Evolutionary conservation across 1,139 yeast genomes (phyloP), one percentile per base, ranked within the genome.

Genomic region (Taphrina confusa): DNA sequence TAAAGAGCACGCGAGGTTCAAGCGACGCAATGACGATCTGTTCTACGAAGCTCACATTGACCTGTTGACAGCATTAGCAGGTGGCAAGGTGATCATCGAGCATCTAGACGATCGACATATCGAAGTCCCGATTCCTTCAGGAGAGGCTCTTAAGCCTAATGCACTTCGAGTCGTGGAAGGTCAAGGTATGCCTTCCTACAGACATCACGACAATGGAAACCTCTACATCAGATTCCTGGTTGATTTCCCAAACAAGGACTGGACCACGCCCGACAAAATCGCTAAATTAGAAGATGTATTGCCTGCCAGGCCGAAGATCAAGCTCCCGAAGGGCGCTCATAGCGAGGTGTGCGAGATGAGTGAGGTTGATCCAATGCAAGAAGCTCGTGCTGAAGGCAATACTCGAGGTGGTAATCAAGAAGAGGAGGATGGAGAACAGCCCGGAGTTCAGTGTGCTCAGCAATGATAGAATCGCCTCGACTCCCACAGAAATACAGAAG

Each of bases 121-220:
- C 71, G 88, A 90, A 80, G 82, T 90, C 62, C 78, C 81, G 54
- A 83, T 91, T 66, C 78, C 84, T 63, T 94, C 97, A 60, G 98
- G 98, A 73, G 97, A 91, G 76, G 90, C 91, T 64, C 87, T 94
- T 66, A 71, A 91, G 42, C 97, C 97, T 62, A 95, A 89, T 65
- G 74, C 79, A 46, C 77, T 85, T 68, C 90, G 89, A 76, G 89
- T 89, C 61, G 77, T 92, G 67, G 94, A 87, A 69, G 88, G 85
- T 69, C 91, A 91, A 76, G 99, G 99, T 84, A 92, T 92, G 98
- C 95, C 95, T 2, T 79, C 82, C 31, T 80, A 81, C 71, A 72
- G 76, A 42, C 74, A 70, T 61, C 77, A 74, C 67, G 69, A 71
- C 66, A 73, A 64, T 65, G 86, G 86, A 42, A 77, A 81, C 71